Percentiles rank a stretch among this genome's conserved stretches.
These are phyloP conservation scores for Botrytis fragariae DNA, from an alignment of 2,329 filamentous ascomycete genomes.

Conservation along the genomic window DNA sequence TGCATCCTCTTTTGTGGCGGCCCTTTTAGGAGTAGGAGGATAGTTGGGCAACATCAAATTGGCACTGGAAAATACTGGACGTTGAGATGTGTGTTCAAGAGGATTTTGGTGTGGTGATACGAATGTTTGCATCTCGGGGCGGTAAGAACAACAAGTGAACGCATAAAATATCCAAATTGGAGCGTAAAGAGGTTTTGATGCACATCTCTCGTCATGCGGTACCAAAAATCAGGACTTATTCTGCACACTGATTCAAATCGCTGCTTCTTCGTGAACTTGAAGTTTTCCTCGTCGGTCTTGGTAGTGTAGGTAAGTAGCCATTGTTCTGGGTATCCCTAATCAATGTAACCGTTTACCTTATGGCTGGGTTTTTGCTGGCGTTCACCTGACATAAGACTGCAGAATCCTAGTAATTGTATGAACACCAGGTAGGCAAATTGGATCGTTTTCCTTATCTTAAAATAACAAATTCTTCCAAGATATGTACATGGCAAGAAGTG, in stretches of 20 bases:
- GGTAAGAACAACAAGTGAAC: not conserved
- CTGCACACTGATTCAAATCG: not conserved
- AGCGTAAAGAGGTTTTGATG: not conserved
- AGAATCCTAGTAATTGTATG: not conserved
- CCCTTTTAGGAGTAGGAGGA: not conserved
- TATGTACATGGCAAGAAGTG: not conserved
- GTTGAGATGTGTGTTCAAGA: too few species aligned
- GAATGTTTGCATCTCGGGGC: not conserved
- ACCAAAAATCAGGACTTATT: not conserved
- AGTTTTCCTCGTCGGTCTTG: not conserved
- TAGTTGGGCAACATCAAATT: not conserved
- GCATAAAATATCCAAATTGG: not conserved
- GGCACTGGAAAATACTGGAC: not conserved
- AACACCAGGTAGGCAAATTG: not conserved
- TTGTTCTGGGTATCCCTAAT: not conserved
- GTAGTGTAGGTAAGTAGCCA: not conserved
- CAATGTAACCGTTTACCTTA: not conserved
- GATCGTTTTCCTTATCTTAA: not conserved
- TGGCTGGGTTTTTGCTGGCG: not conserved
- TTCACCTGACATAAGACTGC: constrained; percentile 1
- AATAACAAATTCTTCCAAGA: not conserved
- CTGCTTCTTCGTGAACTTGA: not conserved
- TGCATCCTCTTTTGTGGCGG: not conserved
- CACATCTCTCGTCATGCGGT: not conserved
- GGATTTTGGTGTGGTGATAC: not conserved